Percentiles rank a stretch among this genome's conserved stretches.
Conservation (phyloP, 2,329 filamentous ascomycete species). For the Neopestalotiopsis sp. region DNA sequence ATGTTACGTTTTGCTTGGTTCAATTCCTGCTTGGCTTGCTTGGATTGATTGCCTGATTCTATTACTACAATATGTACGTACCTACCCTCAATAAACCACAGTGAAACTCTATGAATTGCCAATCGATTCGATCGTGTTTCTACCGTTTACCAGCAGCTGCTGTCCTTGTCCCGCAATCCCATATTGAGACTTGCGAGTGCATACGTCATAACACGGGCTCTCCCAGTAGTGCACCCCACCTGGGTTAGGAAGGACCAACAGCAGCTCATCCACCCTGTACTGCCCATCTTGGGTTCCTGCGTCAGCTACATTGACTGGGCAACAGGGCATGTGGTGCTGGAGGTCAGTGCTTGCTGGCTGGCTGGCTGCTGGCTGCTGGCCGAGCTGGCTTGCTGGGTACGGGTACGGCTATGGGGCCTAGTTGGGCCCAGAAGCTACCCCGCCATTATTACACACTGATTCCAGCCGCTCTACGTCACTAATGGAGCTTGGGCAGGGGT, state of each 20-base stretch:
- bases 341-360: not conserved
- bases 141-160: not conserved
- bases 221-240: not conserved
- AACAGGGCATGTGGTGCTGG: too few relatives aligned
- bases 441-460: slow-evolving; percentile 9
- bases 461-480: slow-evolving; percentile 12
- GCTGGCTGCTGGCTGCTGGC: too few relatives aligned
- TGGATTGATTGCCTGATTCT: not conserved
- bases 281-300: slow-evolving; percentile 14
- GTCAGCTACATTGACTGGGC: not conserved
- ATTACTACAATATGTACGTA: not conserved
- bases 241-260: not conserved
- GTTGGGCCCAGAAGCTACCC: slow-evolving; percentile 5
- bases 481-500: slow-evolving; percentile 4
- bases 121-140: slow-evolving; percentile 11
- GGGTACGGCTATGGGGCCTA: not conserved
- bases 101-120: not conserved
- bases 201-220: slow-evolving; percentile 13
- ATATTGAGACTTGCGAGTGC: slow-evolving; percentile 10
- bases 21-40: not conserved
- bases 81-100: not conserved
- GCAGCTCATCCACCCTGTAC: not conserved
- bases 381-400: not conserved
- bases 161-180: slow-evolving; percentile 3
- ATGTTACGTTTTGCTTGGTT: slow-evolving; percentile 5